phyloP scores from a whole-genome alignment of 805 yeast species.

The Barnettozyma botsteinii region DNA sequence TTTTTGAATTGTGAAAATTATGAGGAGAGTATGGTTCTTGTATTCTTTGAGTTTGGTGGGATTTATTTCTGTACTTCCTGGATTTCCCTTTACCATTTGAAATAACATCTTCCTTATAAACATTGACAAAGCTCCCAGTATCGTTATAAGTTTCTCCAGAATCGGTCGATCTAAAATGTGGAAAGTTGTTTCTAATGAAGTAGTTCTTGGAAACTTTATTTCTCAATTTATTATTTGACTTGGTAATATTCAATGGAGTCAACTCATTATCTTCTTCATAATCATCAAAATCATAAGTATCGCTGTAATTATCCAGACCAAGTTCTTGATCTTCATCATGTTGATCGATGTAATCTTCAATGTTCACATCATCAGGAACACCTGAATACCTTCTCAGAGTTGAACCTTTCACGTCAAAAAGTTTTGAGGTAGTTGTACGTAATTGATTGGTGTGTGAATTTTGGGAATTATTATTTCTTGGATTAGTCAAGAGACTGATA shows the following conservation, averaged over 20 bases:
- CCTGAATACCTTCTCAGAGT: constrained; percentile 71
- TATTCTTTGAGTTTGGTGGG: constrained; percentile 22
- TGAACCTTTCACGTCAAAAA: constrained; percentile 68
- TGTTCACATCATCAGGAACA: constrained; percentile 52
- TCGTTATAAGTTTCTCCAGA: constrained; percentile 11
- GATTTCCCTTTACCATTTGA: constrained; percentile 15
- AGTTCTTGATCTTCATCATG: constrained; percentile 35
- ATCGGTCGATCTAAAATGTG: constrained; percentile 18
- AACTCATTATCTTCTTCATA: constrained; percentile 24
- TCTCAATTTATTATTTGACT: constrained; percentile 20
- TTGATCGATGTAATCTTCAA: constrained; percentile 38
- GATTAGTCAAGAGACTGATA: constrained; percentile 5
- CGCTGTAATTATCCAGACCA: constrained; percentile 28
- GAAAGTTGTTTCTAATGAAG: constrained; percentile 25
- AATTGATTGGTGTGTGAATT: constrained; percentile 28
- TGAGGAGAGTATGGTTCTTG: constrained; percentile 39
- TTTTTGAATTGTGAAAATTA: constrained; percentile 33
- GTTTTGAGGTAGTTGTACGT: constrained; percentile 64
- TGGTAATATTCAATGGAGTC: constrained; percentile 22
- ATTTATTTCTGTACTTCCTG: constrained; percentile 11
- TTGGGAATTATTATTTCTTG: neutral
- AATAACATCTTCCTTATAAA: neutral
- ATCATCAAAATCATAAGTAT: constrained; percentile 23
- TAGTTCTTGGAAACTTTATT: constrained; percentile 15
- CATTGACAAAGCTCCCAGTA: too few relatives aligned